phyloP scores from a whole-genome alignment of 345 rosid species.

The Melaleuca quinquenervia region DNA sequence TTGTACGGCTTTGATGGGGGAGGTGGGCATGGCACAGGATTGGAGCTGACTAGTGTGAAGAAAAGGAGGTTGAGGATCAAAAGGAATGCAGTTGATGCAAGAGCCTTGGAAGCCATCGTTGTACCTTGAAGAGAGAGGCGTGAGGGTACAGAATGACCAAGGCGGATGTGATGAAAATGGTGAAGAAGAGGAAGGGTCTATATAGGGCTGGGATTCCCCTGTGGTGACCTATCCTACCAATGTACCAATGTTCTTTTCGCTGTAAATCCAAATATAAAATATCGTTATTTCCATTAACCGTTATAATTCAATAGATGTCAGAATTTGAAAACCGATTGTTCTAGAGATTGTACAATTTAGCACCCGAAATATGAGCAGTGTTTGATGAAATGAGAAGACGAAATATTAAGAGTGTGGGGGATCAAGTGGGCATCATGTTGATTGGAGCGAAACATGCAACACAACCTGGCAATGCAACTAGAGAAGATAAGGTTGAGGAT shows the following conservation, averaged over 20 bases:
- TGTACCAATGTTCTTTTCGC: neutral
- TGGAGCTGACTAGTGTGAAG: constrained; percentile 48
- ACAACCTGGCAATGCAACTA: constrained; percentile 1
- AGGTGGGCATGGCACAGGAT: constrained; percentile 26
- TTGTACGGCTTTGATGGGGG: constrained; percentile 6
- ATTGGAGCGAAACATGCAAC: neutral
- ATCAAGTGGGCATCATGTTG: neutral
- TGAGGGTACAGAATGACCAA: neutral
- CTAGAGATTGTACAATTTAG: neutral
- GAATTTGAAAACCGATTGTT: neutral
- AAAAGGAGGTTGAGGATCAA: constrained; percentile 49
- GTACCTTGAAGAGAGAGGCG: neutral
- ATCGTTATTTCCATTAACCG: too few species aligned
- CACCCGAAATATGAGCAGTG: neutral
- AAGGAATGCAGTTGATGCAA: constrained; percentile 30
- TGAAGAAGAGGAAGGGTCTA: neutral
- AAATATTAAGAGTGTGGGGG: neutral
- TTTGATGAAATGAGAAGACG: neutral
- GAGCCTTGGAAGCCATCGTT: neutral
- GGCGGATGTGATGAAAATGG: neutral
- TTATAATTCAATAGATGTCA: neutral
- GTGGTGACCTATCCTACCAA: neutral
- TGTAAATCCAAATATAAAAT: neutral
- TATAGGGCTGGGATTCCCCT: neutral
- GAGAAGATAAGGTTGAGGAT: neutral